A percentile compares a stretch with the other conserved stretches of the same genome.
Conservation (phyloP, 2,329 filamentous ascomycete species). For the Harringtonia lauricola region DNA sequence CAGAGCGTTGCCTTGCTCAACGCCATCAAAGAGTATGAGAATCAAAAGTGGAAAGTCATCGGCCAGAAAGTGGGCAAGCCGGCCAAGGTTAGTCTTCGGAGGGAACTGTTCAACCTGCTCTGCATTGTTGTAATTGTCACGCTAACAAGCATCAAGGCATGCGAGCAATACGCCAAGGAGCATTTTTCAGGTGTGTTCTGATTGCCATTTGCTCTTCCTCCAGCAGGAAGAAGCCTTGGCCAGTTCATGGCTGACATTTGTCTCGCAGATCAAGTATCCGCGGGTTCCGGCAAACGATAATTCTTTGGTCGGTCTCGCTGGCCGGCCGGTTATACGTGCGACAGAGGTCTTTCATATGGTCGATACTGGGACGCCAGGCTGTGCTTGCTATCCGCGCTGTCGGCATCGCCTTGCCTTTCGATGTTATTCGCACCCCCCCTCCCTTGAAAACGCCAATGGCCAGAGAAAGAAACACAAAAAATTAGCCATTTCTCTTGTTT, state of each 20-base stretch:
- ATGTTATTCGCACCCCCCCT: no score
- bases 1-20: slow-evolving; percentile 72
- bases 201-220: neutral
- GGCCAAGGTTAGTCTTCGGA: slow-evolving; percentile 59
- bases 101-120: no score
- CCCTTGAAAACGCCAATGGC: no score
- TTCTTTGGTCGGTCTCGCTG: neutral
- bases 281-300: slow-evolving; percentile 27
- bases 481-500: neutral
- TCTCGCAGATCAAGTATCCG: slow-evolving; percentile 23
- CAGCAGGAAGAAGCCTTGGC: neutral
- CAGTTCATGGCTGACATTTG: neutral
- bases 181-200: slow-evolving; percentile 47
- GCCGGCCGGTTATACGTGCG: neutral
- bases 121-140: neutral
- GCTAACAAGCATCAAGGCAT: slow-evolving; percentile 28
- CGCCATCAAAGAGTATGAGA: slow-evolving; percentile 97
- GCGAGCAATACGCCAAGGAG: slow-evolving; percentile 84
- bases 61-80: slow-evolving; percentile 96
- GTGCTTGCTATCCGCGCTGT: no score
- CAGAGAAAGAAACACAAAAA: no score
- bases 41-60: slow-evolving; percentile 97
- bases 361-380: no score
- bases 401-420: no score
- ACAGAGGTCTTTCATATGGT: neutral